Base-by-base conservation (phyloP, 2,329 filamentous ascomycete genomes). In the Intubia oerlemansii region DNA sequence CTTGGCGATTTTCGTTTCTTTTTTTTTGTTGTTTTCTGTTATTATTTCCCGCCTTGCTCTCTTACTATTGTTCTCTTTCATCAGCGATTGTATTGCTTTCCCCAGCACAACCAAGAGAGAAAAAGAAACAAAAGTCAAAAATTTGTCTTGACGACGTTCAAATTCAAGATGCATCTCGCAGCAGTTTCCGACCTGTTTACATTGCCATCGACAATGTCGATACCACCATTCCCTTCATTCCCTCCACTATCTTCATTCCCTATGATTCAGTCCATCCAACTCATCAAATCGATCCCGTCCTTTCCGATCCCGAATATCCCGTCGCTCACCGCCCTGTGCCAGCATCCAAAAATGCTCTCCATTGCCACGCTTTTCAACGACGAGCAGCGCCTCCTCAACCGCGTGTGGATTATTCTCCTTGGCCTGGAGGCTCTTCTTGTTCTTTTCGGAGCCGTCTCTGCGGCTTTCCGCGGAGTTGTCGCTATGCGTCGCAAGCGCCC, bases 301-400 rank as follows among this genome's bases (percentile, higher is more conserved):
- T 12, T 21, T 13, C 13, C 23, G 10, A n/a, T 20, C 10, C 16
- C 17, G 12, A 25, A 11, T n/a, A 11, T 23, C 5, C 5, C 20
- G 5, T 23, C 17, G 17, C 14, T 24, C 4, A 25, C n/a, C 3
- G 4, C 17, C 10, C 24, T 32, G 13, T 27, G 25, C 12, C 24
- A 25, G 9, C 31, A 24, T n/a, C 27, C 30, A 20, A 28, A 12
- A 10, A 39, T 39, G 36, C 32, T 39, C 15, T 24, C 27, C 8
- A 38, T 39, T 11, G 37, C 31, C 5, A 35, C 31, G 5, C 35
- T 44, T 25, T 33, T 39, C 25, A 36, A 36, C 22, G 38, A 42
- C 28, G 44, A 47, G 28, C 37, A 46, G 35, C 32, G 39, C 27
- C 28, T 46, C 17, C 41, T 47, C 15, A 44, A 47, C 36, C 34